Evolutionary conservation across 352 stramenopile species (phyloP), one percentile per base, ranked within the genome.

Genomic region (Halophytophthora batemanensis): DNA sequence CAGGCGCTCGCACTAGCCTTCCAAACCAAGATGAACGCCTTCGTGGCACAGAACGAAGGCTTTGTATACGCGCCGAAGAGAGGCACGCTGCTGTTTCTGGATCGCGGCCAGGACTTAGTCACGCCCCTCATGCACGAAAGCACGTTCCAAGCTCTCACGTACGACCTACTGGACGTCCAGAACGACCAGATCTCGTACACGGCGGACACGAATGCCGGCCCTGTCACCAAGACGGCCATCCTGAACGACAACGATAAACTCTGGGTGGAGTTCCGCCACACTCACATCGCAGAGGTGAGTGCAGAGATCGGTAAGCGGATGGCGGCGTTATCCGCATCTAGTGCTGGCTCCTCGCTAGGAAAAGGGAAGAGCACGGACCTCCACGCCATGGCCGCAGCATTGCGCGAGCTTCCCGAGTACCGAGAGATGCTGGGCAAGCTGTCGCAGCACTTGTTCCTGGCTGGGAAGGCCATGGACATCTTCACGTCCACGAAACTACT

Each of bases 111-210:
- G 56, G 96, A 99, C 69, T 82, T 88, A 37, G 70, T 99, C 18
- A 89, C 95, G 13, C 97, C 96, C 0, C 70, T 99, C 31, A 96
- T 99, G 66, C 97, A 99, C 66, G 95, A 98, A 61, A 98, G 97
- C 69, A 98, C 87, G 2, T 99, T 98, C 66, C 95, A 99, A 67
- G 88, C 95, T 1, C 94, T 99, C 81, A 90, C 98, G 14, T 95
- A 98, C 61, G 96, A 99, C 56, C 65, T 99, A 21, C 74, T 99
- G 6, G 66, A 83, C 3, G 69, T 98, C n/a, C 70, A 98, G 23
- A 95, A 97, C 58, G 95, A 98, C 51, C 78, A 92, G 50, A 96
- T 98, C 52, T 97, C 85, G 23, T 97, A 96, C 53, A 75, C 91
- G 35, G 83, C 85, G 38, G 87, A 97, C 45, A 93, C 83, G 12